Base-by-base conservation (phyloP, 352 stramenopile species). In the Globisporangium spinosum region DNA sequence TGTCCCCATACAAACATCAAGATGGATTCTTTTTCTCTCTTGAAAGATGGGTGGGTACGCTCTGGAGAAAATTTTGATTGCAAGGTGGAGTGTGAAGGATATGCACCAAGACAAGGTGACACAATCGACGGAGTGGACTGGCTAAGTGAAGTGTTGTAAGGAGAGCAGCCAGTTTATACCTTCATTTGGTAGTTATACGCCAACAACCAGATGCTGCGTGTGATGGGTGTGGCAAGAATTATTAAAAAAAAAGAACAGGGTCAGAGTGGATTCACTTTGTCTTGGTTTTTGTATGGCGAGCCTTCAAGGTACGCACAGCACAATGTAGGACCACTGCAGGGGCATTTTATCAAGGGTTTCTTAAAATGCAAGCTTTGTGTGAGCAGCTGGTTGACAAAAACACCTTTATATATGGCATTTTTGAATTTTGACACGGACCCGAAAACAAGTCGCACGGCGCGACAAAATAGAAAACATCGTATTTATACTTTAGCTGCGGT, bases 11-110 rank as follows among this genome's bases (percentile, higher is more conserved):
- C 64, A 58, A 49, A 63, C 8, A 35, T 34, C 64, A 13, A 64
- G 17, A 58, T 23, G 32, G 58, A 32, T 70, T 70, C 65, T 65
- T 70, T 70, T 65, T 70, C 12, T 62, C 22, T 17, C 35, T 15
- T 22, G 4, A 13, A 25, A 9, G 56, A 62, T 62, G 56, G 20
- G 27, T 47, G 56, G 56, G 32, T 61, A 12, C 56, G 22, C 49
- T 25, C 49, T 7, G n/a, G n/a, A 20, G 20, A 17, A 3, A 12
- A 4, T 27, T 34, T 57, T 7, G 10, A 57, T 17, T 32, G 27
- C 3, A 57, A 20, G 51, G 51, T 34, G 15, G 1, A 29, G 22
- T 32, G 4, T 1, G 1, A 0, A 9, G 6, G n/a, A 9, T 57
- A 17, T 57, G 12, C 23, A 57, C n/a, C 20, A 57, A 51, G 10